Evolutionary conservation across 2,329 filamentous ascomycete genomes (phyloP).

Genomic region (Cercospora sp.): DNA sequence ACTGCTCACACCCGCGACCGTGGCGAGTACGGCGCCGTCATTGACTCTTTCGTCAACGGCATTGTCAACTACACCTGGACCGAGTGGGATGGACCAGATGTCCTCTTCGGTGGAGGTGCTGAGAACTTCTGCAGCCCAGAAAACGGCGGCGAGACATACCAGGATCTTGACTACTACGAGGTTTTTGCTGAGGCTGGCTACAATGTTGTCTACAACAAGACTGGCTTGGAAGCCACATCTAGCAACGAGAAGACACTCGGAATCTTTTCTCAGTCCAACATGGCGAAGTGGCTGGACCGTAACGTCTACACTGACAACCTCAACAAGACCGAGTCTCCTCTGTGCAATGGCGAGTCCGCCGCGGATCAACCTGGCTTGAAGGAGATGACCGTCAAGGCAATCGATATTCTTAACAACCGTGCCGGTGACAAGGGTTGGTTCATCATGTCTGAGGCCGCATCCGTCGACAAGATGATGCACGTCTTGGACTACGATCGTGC

Average conservation of each 20-base stretch:
- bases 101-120: conserved; percentile 76
- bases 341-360: conserved; percentile 64
- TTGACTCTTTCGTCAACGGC: conserved; percentile 75
- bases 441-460: conserved; percentile 83
- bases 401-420: conserved; percentile 49
- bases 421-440: conserved; percentile 70
- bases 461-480: conserved; percentile 91
- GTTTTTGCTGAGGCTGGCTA: conserved; percentile 73
- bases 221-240: conserved; percentile 60
- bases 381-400: conserved; percentile 78
- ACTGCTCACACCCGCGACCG: conserved; percentile 72
- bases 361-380: conserved; percentile 79
- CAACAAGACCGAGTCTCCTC: conserved; percentile 65
- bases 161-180: conserved; percentile 70
- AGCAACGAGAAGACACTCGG: conserved; percentile 68
- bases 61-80: conserved; percentile 82
- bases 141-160: conserved; percentile 63
- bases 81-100: conserved; percentile 71
- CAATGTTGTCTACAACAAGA: conserved; percentile 72
- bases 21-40: conserved; percentile 67
- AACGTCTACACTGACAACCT: conserved; percentile 77
- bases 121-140: conserved; percentile 68
- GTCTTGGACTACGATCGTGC: conserved; percentile 80
- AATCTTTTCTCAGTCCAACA: conserved; percentile 72
- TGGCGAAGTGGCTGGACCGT: conserved; percentile 81